Percentiles rank a stretch among this genome's conserved stretches.
Evolutionary conservation across 2,329 filamentous ascomycete species (phyloP).

Genomic region (Pezizomycotina sp.): DNA sequence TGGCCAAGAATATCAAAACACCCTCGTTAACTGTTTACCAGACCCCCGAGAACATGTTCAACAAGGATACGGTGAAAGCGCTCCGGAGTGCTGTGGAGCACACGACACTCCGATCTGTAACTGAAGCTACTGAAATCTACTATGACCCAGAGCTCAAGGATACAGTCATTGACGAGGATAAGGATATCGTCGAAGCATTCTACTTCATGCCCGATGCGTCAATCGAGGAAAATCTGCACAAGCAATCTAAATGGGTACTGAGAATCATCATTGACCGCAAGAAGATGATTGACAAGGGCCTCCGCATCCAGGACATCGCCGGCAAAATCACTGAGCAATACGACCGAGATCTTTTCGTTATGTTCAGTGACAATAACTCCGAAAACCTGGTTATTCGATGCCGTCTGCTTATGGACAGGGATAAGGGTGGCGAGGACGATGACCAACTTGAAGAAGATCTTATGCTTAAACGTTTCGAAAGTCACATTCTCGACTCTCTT

Average conservation of each 20-base stretch:
- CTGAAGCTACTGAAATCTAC: conserved; percentile 85
- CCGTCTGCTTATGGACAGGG: conserved; percentile 51
- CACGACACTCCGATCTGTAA: conserved; percentile 81
- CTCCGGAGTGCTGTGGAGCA: conserved; percentile 85
- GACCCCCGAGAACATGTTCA: conserved; percentile 41
- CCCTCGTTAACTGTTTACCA: conserved; percentile 92
- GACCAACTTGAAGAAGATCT: conserved; percentile 68
- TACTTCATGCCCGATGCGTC: conserved; percentile 79
- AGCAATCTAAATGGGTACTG: conserved; percentile 84
- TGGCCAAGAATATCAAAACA: conserved; percentile 96
- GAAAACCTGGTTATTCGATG: conserved; percentile 90
- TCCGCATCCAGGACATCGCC: conserved; percentile 83
- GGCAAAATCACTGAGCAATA: conserved; percentile 79
- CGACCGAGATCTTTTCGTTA: conserved; percentile 66
- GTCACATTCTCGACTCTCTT: conserved; percentile 76
- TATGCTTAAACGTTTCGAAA: conserved; percentile 80
- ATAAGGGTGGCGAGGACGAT: conserved; percentile 51
- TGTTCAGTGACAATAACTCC: conserved; percentile 96
- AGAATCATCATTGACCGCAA: conserved; percentile 85
- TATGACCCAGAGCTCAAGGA: conserved; percentile 81
- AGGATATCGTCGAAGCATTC: conserved; percentile 91
- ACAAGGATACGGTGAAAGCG: conserved; percentile 65
- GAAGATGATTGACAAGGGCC: conserved; percentile 85
- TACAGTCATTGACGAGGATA: conserved; percentile 73
- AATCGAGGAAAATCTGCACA: conserved; percentile 42